phyloP scores from a whole-genome alignment of 1,139 yeast genomes.

The Candida pseudoviswanathii region DNA sequence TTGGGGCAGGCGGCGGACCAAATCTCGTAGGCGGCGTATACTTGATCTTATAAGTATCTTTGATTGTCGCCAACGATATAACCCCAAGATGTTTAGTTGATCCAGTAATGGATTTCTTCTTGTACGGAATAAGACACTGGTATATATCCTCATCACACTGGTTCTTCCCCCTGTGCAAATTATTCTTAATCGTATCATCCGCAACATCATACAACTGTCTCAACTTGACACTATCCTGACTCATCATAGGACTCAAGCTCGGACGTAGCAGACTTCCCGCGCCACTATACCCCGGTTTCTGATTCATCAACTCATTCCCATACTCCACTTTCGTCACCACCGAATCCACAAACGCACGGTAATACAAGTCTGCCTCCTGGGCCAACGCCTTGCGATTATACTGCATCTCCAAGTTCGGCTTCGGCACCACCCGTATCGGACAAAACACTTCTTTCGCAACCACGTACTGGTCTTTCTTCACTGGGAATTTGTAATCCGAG shows the following conservation, averaged over 20 bases:
- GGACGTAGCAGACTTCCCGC: slow-evolving; percentile 1
- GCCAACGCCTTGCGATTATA: slow-evolving; percentile 22
- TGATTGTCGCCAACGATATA: slow-evolving; percentile 40
- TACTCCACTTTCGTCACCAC: slow-evolving; percentile 33
- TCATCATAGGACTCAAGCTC: slow-evolving; percentile 13
- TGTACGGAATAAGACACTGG: slow-evolving; percentile 36
- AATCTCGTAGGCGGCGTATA: slow-evolving; percentile 40
- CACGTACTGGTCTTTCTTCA: slow-evolving; percentile 35
- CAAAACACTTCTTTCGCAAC: slow-evolving; percentile 37
- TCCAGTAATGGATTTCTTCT: slow-evolving; percentile 41
- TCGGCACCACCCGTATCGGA: slow-evolving; percentile 43
- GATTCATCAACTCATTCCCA: slow-evolving; percentile 25
- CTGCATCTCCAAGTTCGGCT: slow-evolving; percentile 24
- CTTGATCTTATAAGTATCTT: slow-evolving; percentile 27
- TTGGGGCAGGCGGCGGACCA: slow-evolving; percentile 11
- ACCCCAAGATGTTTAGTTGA: slow-evolving; percentile 36
- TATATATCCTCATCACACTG: slow-evolving; percentile 26
- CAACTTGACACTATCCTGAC: slow-evolving; percentile 24
- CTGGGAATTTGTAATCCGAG: slow-evolving; percentile 30
- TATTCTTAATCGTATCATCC: slow-evolving; percentile 19
- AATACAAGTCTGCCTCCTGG: slow-evolving; percentile 31
- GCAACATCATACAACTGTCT: slow-evolving; percentile 37
- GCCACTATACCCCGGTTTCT: slow-evolving; percentile 2
- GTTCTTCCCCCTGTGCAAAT: slow-evolving; percentile 15
- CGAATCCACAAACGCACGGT: slow-evolving; percentile 39